Conservation (phyloP, 176 grass and related monocot genomes). For the Bothriochloa decipiens region DNA sequence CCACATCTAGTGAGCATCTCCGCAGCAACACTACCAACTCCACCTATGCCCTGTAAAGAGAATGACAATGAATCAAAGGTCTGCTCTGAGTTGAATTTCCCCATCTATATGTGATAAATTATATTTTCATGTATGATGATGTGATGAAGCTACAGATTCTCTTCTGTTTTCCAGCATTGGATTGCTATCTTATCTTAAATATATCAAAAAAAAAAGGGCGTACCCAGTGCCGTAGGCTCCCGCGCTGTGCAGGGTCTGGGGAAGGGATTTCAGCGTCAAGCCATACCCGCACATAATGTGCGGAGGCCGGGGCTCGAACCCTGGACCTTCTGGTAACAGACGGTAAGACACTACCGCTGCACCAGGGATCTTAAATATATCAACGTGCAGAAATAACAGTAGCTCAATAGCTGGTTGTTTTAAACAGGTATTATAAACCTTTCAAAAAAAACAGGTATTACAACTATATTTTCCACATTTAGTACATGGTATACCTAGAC, state of each 20-base stretch:
- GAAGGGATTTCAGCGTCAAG: no score
- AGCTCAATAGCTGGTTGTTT: neutral
- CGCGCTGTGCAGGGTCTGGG: no score
- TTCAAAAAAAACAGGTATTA: neutral
- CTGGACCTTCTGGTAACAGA: no score
- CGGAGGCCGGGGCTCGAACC: no score
- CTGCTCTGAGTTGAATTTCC: neutral
- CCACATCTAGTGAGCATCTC: slow-evolving; percentile 99
- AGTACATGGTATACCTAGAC: neutral
- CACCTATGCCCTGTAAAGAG: slow-evolving; percentile 80
- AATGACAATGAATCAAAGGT: slow-evolving; percentile 1
- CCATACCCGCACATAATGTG: no score
- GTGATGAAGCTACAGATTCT: neutral
- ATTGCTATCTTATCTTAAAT: neutral
- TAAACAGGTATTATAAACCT: neutral
- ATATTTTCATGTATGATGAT: neutral
- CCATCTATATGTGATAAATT: neutral
- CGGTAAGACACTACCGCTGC: no score
- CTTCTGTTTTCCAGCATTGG: neutral
- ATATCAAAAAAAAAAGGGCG: no score
- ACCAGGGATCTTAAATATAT: neutral
- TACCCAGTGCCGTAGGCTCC: no score
- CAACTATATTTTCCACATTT: neutral
- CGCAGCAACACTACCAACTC: slow-evolving; percentile 92
- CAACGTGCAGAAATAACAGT: neutral